A percentile compares a stretch with the other conserved stretches of the same genome.
Evolutionary conservation across 2,329 filamentous ascomycete genomes (phyloP).

Genomic region (Coniochaeta sp.): DNA sequence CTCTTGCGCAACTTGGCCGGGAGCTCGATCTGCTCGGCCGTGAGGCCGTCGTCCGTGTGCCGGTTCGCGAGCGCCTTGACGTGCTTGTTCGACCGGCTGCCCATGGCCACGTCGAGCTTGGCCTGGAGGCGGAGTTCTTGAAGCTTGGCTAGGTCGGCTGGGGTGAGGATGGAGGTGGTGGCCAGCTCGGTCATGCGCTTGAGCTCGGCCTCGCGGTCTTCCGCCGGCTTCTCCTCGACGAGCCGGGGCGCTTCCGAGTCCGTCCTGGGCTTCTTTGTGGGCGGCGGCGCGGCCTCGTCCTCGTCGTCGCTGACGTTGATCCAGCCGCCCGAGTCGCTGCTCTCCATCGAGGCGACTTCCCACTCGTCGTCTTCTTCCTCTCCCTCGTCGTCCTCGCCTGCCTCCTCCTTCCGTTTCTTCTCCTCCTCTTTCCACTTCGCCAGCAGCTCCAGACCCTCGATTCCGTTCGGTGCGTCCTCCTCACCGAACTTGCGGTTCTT

Average conservation of each 20-base stretch:
- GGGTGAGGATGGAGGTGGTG: constrained; percentile 90
- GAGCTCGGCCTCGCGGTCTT: constrained; percentile 26
- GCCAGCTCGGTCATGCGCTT: constrained; percentile 65
- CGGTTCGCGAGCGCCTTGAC: constrained; percentile 46
- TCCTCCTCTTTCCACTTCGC: constrained; percentile 94
- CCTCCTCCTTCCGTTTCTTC: constrained; percentile 62
- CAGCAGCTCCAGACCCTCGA: constrained; percentile 86
- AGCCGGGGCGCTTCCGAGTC: constrained; percentile 23
- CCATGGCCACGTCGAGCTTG: constrained; percentile 59
- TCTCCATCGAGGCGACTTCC: constrained; percentile 55
- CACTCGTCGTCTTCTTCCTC: constrained; percentile 53
- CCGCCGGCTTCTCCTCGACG: constrained; percentile 32
- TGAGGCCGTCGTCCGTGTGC: constrained; percentile 81
- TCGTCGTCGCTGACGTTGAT: constrained; percentile 84
- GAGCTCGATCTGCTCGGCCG: constrained; percentile 86
- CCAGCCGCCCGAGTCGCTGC: constrained; percentile 77
- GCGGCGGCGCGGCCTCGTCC: constrained; percentile 57
- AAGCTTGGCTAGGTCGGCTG: constrained; percentile 91
- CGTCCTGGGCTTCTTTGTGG: constrained; percentile 55
- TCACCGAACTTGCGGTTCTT: constrained; percentile 78
- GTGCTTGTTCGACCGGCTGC: constrained; percentile 33
- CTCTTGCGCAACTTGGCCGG: constrained; percentile 73
- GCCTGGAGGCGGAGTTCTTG: constrained; percentile 75
- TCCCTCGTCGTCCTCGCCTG: constrained; percentile 55
- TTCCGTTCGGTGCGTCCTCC: constrained; percentile 62